These are phyloP conservation scores for Claviceps fusiformis DNA, from an alignment of 2,329 filamentous ascomycete genomes.

Conservation along the genomic window DNA sequence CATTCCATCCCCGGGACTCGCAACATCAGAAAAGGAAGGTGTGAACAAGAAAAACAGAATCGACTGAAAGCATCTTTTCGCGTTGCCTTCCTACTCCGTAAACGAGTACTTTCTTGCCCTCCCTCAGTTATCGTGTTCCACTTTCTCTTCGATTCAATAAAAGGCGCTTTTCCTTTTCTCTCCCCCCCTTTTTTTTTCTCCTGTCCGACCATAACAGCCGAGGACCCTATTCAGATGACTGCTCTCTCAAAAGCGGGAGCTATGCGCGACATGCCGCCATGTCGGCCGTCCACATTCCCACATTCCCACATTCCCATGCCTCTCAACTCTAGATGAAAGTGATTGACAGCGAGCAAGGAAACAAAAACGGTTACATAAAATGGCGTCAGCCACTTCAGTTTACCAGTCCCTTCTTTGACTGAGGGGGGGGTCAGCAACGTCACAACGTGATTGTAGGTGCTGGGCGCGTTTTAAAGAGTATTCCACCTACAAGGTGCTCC, in stretches of 20 bases:
- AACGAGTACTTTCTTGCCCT: background rate
- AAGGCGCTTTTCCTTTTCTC: background rate
- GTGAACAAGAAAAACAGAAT: background rate
- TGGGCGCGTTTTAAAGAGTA: too few species aligned
- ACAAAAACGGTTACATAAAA: background rate
- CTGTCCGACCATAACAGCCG: background rate
- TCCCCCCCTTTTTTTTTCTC: background rate
- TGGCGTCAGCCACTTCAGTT: background rate
- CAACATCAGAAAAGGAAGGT: background rate
- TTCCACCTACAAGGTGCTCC: slow-evolving; percentile 56
- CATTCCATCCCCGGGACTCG: background rate
- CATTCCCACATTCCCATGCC: background rate
- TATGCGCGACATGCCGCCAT: background rate
- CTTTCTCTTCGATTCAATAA: background rate
- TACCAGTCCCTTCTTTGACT: slow-evolving; percentile 30
- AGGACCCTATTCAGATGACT: background rate
- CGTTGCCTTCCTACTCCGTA: slow-evolving; percentile 1
- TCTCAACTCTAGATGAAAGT: background rate
- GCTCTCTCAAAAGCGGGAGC: background rate
- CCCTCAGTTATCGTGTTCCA: background rate
- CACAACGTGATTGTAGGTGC: background rate
- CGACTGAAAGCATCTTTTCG: background rate
- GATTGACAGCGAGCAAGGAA: background rate
- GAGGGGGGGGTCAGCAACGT: background rate
- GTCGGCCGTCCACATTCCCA: too few species aligned